Conservation (phyloP, 2,329 filamentous ascomycete species). For the Lomentospora prolificans region DNA sequence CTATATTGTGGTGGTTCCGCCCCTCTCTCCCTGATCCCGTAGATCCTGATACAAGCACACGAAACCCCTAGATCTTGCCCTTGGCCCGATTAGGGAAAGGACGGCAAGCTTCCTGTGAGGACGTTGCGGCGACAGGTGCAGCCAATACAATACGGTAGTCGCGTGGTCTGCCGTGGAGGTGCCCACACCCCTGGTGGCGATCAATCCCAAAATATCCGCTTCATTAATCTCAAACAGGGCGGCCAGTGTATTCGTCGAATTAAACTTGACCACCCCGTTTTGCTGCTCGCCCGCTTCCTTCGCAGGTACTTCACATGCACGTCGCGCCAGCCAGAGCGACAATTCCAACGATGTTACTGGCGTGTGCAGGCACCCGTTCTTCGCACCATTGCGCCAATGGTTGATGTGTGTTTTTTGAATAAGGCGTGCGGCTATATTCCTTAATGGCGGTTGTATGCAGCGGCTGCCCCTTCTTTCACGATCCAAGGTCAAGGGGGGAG, state of each 20-base stretch:
- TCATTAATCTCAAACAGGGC: conserved; percentile 43
- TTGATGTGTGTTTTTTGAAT: too few species aligned
- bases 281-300: neutral
- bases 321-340: too few species aligned
- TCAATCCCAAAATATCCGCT: conserved; percentile 34
- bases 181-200: conserved; percentile 25
- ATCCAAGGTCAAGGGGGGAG: neutral
- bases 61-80: conserved; percentile 13
- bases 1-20: too few species aligned
- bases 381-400: too few species aligned
- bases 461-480: neutral
- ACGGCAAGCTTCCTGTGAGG: conserved; percentile 10
- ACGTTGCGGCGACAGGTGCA: neutral
- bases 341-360: too few species aligned
- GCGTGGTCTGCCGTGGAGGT: conserved; percentile 2
- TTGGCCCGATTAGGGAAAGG: conserved; percentile 9
- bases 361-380: too few species aligned
- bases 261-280: neutral
- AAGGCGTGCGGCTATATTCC: too few species aligned
- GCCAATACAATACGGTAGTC: conserved; percentile 13
- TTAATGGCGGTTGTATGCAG: too few species aligned
- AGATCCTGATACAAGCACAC: conserved; percentile 14
- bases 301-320: neutral
- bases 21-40: too few species aligned
- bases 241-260: neutral